Percentiles rank a stretch among this genome's conserved stretches.
phyloP scores from a whole-genome alignment of 2,329 filamentous ascomycete genomes.

The Orbilia oligospora region DNA sequence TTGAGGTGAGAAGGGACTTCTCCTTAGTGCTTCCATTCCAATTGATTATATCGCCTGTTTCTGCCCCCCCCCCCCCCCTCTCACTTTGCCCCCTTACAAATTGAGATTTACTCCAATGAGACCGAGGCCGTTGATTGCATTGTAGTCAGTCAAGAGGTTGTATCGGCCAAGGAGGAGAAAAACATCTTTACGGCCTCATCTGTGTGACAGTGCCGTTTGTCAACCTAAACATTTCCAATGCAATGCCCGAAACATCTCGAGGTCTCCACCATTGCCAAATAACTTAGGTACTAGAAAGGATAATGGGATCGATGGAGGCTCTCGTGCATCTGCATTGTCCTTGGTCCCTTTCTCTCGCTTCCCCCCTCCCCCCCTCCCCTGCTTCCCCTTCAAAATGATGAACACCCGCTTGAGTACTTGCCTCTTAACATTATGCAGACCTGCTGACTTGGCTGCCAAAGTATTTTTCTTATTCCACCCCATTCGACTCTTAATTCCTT shows the following conservation, averaged over 20 bases:
- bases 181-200: neutral
- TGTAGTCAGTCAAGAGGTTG: too few species aligned
- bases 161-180: neutral
- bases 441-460: slow-evolving; percentile 16
- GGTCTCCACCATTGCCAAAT: neutral
- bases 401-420: slow-evolving; percentile 3
- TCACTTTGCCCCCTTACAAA: neutral
- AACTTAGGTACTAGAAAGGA: neutral
- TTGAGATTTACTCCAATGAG: neutral
- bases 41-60: slow-evolving; percentile 6
- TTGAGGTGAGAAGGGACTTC: slow-evolving; percentile 42
- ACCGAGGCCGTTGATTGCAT: neutral
- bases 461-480: slow-evolving; percentile 20
- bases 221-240: neutral
- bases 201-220: neutral
- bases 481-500: slow-evolving; percentile 1
- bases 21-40: slow-evolving; percentile 3
- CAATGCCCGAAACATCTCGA: neutral
- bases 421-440: neutral
- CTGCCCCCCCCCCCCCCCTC: neutral
- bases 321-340: slow-evolving; percentile 21
- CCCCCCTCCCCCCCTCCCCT: slow-evolving; percentile 8
- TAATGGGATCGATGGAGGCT: slow-evolving; percentile 12
- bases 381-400: slow-evolving; percentile 20
- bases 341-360: slow-evolving; percentile 21